Base-by-base conservation (phyloP, 768 basidiomycete species). In the Sporobolomyces pararoseus region DNA sequence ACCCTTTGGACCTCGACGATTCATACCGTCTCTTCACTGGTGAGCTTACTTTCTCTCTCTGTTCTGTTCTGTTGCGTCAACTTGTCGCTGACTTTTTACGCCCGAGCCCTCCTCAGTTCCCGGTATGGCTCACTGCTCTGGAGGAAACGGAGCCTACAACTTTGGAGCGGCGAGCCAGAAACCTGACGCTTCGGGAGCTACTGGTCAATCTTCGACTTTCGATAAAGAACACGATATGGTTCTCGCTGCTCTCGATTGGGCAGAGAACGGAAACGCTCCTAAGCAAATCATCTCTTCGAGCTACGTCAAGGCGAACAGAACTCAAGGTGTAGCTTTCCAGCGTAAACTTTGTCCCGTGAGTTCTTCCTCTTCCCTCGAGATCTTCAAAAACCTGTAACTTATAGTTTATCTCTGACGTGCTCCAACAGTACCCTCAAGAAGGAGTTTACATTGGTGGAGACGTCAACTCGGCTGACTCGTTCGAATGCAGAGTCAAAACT, bases 191-290 rank as follows among this genome's bases (percentile, higher is more conserved):
- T 16, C 35, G n/a, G 66, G 66, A 25, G 68, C 60, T 14, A 32
- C 31, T 16, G 49, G 29, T 5, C 68, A 67, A 29, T 29, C 50
- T 21, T 23, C 58, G 1, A 2, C 10, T 0, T 73, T 73, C 42
- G 72, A 75, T 49, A n/a, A 49, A 32, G 21, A 75, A 61, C 75
- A 75, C 63, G 72, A 75, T 64, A 63, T 66, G 37, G 35, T 71
- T 25, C 63, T 73, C 31, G 72, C 75, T 14, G 42, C 71, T 42
- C 54, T 70, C 14, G 63, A 64, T 19, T 75, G 75, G 75, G 49
- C 55, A 39, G 72, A 73, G 64, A 61, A 70, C 7, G 75, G 75
- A 31, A 35, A 29, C 10, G 62, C 66, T 17, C 75, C 75, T 2
- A 60, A 70, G 19, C 31, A 23, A 25, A 16, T 75, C 62, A 60